These are phyloP conservation scores for Paxillus involutus DNA, from an alignment of 768 basidiomycete species.

Conservation along the genomic window DNA sequence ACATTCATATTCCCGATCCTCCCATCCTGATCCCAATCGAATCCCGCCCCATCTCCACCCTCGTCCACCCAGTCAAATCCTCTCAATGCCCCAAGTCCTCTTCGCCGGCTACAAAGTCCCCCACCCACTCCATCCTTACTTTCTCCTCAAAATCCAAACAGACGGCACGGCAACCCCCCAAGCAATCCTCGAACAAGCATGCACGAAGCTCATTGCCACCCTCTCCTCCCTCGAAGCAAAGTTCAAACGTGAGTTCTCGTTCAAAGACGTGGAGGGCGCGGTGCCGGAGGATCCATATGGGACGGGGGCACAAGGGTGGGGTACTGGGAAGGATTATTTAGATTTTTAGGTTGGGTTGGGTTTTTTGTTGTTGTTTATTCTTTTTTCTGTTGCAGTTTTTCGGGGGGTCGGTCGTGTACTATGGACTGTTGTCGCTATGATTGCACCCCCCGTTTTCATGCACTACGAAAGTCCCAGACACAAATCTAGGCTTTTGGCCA, in stretches of 20 bases:
- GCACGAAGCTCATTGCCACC: slow-evolving; percentile 74
- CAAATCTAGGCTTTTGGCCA: too few relatives aligned
- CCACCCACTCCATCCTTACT: slow-evolving; percentile 92
- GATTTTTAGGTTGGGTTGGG: slow-evolving; percentile 42
- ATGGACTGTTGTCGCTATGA: too few relatives aligned
- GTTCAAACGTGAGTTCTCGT: slow-evolving; percentile 81
- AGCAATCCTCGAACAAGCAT: slow-evolving; percentile 79
- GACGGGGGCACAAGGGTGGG: slow-evolving; percentile 42
- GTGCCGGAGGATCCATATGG: slow-evolving; percentile 53
- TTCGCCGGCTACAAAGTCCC: slow-evolving; percentile 99
- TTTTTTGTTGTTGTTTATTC: background rate
- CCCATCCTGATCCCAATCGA: too few relatives aligned
- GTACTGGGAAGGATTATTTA: slow-evolving; percentile 50
- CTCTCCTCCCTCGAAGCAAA: slow-evolving; percentile 68
- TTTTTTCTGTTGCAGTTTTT: background rate
- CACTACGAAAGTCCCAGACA: too few relatives aligned
- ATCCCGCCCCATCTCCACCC: slow-evolving; percentile 4
- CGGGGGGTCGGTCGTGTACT: too few relatives aligned
- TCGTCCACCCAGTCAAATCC: slow-evolving; percentile 68
- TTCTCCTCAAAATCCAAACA: slow-evolving; percentile 94
- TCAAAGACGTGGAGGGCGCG: slow-evolving; percentile 64
- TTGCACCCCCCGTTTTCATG: too few relatives aligned
- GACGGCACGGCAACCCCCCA: slow-evolving; percentile 85
- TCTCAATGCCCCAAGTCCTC: slow-evolving; percentile 81
- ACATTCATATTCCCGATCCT: background rate